Percentiles rank a stretch among this genome's conserved stretches.
Conservation (phyloP, 2,329 filamentous ascomycete species). For the Graphilbum fragrans region DNA sequence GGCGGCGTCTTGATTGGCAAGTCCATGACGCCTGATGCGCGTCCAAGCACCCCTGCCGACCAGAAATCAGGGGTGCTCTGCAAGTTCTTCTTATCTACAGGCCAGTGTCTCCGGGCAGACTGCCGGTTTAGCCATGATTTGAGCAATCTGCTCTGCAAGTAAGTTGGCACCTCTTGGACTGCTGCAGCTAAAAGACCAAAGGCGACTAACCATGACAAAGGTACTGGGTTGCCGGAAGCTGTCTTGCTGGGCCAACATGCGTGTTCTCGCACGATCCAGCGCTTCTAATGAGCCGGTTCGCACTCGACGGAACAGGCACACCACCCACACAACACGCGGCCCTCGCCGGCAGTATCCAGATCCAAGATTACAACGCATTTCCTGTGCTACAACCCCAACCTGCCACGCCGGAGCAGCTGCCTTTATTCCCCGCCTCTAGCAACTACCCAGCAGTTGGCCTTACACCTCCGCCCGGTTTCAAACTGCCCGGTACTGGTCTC, state of each 20-base stretch:
- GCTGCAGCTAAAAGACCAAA: no score
- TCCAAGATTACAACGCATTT: constrained; percentile 77
- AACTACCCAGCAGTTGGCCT: constrained; percentile 41
- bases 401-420: constrained; percentile 44
- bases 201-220: constrained; percentile 32
- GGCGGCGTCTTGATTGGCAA: constrained; percentile 75
- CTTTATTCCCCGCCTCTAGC: constrained; percentile 37
- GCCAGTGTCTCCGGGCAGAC: constrained; percentile 90
- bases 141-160: constrained; percentile 97
- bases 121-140: constrained; percentile 96
- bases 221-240: constrained; percentile 95
- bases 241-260: constrained; percentile 83
- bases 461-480: constrained; percentile 60
- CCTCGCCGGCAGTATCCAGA: constrained; percentile 44
- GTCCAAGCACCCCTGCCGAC: constrained; percentile 64
- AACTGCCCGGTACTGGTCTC: constrained; percentile 30
- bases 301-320: constrained; percentile 55
- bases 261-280: constrained; percentile 96
- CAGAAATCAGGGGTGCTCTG: constrained; percentile 83
- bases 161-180: constrained; percentile 24
- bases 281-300: constrained; percentile 70
- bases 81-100: constrained; percentile 92
- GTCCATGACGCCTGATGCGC: constrained; percentile 64
- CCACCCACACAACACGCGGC: constrained; percentile 49
- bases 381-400: constrained; percentile 62